These are phyloP conservation scores for Lachnellula occidentalis DNA, from an alignment of 2,329 filamentous ascomycete genomes.

Conservation along the genomic window DNA sequence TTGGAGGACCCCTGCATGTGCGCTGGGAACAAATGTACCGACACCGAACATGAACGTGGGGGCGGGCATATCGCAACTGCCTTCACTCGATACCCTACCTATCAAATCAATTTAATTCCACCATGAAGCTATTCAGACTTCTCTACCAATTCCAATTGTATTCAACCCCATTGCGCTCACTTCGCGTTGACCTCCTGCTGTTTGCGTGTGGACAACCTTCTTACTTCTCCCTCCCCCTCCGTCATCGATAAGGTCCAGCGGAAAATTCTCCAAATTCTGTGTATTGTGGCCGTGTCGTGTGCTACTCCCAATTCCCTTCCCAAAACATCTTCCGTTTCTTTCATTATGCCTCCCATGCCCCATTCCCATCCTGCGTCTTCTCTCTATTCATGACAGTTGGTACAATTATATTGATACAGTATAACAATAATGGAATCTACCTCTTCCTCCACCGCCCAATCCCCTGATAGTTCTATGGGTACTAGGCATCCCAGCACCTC, in stretches of 20 bases:
- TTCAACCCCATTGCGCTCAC: not conserved
- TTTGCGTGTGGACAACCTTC: no score
- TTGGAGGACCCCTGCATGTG: no score
- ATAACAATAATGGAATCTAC: not conserved
- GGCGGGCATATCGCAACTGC: no score
- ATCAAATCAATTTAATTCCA: not conserved
- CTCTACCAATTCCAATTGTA: not conserved
- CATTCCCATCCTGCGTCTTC: not conserved
- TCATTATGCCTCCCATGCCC: not conserved
- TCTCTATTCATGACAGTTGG: constrained; percentile 5
- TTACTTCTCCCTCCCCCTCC: no score
- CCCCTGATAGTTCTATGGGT: constrained; percentile 7
- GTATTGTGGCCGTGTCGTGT: no score
- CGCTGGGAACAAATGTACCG: no score
- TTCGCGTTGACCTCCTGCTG: not conserved
- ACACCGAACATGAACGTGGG: no score
- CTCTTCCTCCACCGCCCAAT: not conserved
- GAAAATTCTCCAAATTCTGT: no score
- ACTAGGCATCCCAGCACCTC: constrained; percentile 22
- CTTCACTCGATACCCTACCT: no score
- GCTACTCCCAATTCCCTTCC: no score
- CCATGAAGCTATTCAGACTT: not conserved
- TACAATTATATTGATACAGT: constrained; percentile 1
- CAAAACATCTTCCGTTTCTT: not conserved
- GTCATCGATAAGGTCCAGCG: no score